A percentile compares a stretch with the other conserved stretches of the same genome.
Conservation (phyloP, 2,329 filamentous ascomycete genomes). For the Cercospora beticola region DNA sequence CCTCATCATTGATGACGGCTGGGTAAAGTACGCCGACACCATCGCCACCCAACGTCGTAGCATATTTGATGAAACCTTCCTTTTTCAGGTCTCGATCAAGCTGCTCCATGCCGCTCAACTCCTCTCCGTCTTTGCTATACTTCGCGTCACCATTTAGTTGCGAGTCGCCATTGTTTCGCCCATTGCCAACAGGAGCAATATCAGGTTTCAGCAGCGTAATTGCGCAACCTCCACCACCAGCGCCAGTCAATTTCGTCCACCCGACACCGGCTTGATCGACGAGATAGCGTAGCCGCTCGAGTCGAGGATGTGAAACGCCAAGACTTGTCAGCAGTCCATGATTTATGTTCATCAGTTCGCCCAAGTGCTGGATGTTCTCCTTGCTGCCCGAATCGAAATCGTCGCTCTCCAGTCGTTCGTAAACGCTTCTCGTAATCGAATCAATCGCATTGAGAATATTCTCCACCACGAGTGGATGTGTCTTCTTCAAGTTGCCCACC, state of each 20-base stretch:
- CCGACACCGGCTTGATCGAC: conserved; percentile 86
- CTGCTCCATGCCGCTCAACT: conserved; percentile 46
- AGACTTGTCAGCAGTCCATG: conserved; percentile 88
- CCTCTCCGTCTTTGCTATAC: not conserved
- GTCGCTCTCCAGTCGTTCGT: conserved; percentile 54
- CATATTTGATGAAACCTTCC: conserved; percentile 75
- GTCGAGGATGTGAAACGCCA: conserved; percentile 88
- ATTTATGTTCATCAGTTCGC: conserved; percentile 88
- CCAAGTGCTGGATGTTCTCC: conserved; percentile 68
- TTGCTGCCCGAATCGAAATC: conserved; percentile 67
- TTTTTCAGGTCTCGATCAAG: conserved; percentile 61
- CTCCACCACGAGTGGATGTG: conserved; percentile 74
- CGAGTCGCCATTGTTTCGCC: not conserved
- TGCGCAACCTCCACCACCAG: conserved; percentile 91
- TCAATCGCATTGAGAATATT: conserved; percentile 85
- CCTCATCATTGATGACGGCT: conserved; percentile 85
- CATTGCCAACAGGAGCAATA: not conserved
- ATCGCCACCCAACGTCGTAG: conserved; percentile 87
- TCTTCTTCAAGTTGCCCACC: conserved; percentile 68
- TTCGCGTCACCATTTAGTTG: conserved; percentile 22
- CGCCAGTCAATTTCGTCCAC: conserved; percentile 96
- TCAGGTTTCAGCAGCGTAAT: conserved; percentile 82
- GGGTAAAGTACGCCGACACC: conserved; percentile 94
- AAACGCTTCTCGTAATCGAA: conserved; percentile 61
- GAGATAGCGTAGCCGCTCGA: conserved; percentile 88